Conservation (phyloP, 257 asterid species). For the Solanum pinnatisectum region DNA sequence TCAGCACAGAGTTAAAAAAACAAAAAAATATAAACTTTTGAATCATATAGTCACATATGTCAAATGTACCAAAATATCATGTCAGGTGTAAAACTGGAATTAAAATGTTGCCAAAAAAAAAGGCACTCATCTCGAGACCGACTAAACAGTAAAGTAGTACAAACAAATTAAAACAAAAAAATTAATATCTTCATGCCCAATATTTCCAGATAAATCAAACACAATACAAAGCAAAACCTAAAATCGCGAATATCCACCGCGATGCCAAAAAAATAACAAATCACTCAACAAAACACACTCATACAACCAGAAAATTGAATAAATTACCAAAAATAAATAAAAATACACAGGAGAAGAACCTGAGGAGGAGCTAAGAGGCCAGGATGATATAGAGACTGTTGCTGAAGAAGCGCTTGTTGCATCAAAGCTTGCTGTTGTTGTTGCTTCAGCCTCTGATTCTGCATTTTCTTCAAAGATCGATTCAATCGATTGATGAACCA, state of each 20-base stretch:
- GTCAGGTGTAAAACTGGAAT: neutral
- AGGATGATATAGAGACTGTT: slow-evolving; percentile 84
- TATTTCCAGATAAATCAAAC: neutral
- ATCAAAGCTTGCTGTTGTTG: slow-evolving; percentile 88
- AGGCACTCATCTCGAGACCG: neutral
- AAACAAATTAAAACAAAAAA: neutral
- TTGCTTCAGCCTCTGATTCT: slow-evolving; percentile 76
- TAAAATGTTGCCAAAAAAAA: neutral
- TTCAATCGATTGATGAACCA: neutral
- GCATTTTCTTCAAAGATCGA: slow-evolving; percentile 44
- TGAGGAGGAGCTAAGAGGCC: slow-evolving; percentile 94
- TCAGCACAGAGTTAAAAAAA: neutral
- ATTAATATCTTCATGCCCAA: neutral
- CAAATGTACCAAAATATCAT: neutral
- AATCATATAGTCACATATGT: neutral
- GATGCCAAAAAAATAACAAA: neutral
- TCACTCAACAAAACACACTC: neutral
- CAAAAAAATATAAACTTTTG: neutral
- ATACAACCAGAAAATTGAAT: neutral
- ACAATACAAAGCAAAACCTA: neutral
- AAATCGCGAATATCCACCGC: neutral
- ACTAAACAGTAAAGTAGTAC: neutral
- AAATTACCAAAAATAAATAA: neutral
- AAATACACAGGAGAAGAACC: slow-evolving; percentile 22
- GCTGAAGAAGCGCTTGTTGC: slow-evolving; percentile 95